Conservation (phyloP, 306 rosid genomes). For the Macrotyloma uniflorum region DNA sequence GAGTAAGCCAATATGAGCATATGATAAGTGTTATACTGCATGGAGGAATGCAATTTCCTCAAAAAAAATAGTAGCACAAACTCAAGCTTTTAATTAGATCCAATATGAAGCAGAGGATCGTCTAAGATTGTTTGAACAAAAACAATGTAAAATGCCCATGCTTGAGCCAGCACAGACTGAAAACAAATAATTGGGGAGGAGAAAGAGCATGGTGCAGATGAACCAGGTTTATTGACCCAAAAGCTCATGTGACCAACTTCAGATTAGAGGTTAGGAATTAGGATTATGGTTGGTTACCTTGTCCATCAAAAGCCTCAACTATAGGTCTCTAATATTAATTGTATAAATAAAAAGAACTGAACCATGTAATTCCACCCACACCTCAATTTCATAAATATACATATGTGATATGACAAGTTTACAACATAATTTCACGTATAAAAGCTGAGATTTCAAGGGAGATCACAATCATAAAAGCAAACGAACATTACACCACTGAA, state of each 20-base stretch:
- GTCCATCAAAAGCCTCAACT: neutral
- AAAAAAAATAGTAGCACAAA: constrained; percentile 15
- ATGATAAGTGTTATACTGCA: neutral
- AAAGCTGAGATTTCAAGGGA: neutral
- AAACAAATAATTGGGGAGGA: constrained; percentile 17
- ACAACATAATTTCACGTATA: neutral
- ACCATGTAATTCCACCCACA: neutral
- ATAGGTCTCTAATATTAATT: neutral
- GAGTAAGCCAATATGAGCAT: constrained; percentile 14
- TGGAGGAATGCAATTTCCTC: neutral
- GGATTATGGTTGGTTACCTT: neutral
- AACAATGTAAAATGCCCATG: neutral
- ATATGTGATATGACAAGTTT: constrained; percentile 6
- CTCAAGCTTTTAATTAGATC: neutral
- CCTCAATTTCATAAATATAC: neutral
- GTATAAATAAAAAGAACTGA: neutral
- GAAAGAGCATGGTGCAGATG: neutral
- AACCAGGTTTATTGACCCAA: constrained; percentile 7
- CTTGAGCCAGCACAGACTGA: neutral
- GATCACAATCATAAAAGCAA: neutral
- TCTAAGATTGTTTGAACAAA: neutral
- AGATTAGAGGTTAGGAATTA: neutral
- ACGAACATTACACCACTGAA: neutral
- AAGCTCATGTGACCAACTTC: constrained; percentile 18
- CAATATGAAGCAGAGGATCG: neutral